phyloP scores from a whole-genome alignment of 2,329 filamentous ascomycete genomes.

The Blumeriella jaapii region DNA sequence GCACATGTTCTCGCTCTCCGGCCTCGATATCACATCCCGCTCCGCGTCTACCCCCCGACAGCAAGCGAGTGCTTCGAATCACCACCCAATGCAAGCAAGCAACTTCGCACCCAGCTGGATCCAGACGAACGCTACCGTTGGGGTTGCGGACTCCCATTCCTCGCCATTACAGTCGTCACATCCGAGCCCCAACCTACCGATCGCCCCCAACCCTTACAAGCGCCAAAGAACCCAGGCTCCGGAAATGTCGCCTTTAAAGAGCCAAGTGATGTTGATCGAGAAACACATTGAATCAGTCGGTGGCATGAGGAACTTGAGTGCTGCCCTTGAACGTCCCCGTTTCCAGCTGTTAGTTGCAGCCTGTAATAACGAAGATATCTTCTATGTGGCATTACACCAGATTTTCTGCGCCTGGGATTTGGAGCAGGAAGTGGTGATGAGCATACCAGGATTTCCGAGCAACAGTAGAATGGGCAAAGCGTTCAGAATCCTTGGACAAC shows the following conservation, averaged over 20 bases:
- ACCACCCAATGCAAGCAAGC: background rate
- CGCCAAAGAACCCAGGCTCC: conserved; percentile 12
- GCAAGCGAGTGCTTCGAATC: background rate
- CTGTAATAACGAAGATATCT: conserved; percentile 41
- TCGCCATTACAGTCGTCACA: background rate
- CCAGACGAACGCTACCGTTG: background rate
- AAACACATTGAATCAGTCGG: conserved; percentile 18
- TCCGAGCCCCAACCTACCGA: background rate
- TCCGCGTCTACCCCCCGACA: background rate
- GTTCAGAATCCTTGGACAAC: conserved; percentile 29
- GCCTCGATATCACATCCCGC: conserved; percentile 1
- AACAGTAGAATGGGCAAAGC: conserved; percentile 20
- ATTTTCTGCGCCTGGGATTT: conserved; percentile 45
- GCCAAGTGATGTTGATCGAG: conserved; percentile 18
- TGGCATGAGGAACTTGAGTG: conserved; percentile 19
- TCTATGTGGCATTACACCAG: conserved; percentile 57
- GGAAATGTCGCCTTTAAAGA: conserved; percentile 16
- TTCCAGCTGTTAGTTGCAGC: conserved; percentile 45
- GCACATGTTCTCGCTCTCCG: conserved; percentile 1
- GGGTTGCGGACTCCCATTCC: background rate
- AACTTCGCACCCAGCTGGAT: background rate
- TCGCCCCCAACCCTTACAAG: conserved; percentile 9
- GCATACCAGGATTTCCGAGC: conserved; percentile 27
- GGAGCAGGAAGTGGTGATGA: conserved; percentile 19
- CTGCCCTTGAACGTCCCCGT: conserved; percentile 34